A percentile compares a stretch with the other conserved stretches of the same genome.
Evolutionary conservation across 441 rosid genomes (phyloP).

Genomic region (Pelargonium cotyledonis): DNA sequence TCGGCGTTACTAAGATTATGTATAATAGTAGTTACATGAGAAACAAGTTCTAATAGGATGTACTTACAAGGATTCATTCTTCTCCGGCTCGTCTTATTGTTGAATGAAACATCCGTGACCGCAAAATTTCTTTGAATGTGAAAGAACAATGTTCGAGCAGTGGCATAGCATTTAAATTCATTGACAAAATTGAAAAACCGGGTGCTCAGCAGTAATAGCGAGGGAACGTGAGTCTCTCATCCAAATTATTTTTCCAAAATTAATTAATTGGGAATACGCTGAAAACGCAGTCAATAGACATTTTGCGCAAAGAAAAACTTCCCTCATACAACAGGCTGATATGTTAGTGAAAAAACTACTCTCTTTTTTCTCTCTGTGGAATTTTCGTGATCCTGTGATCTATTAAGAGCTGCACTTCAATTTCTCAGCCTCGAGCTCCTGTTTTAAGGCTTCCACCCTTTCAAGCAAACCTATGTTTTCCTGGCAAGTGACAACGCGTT

Average conservation of each 20-base stretch:
- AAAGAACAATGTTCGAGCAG: not conserved
- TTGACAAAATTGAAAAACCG: not conserved
- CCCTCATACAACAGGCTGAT: slow-evolving; percentile 6
- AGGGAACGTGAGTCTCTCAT: not conserved
- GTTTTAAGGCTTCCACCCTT: slow-evolving; percentile 46
- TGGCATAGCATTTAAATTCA: not conserved
- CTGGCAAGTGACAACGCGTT: slow-evolving; percentile 28
- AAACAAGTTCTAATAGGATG: not conserved
- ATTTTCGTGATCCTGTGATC: slow-evolving; percentile 5
- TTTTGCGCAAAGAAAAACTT: not conserved
- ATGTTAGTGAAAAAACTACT: not conserved
- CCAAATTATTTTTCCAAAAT: not conserved
- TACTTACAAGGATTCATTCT: no score
- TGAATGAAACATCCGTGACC: no score
- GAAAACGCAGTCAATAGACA: no score
- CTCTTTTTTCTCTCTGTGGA: not conserved
- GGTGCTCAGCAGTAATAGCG: no score
- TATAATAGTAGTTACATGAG: not conserved
- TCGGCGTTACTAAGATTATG: not conserved
- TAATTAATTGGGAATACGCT: no score
- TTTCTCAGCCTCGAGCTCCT: slow-evolving; percentile 45
- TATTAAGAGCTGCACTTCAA: slow-evolving; percentile 39
- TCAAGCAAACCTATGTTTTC: slow-evolving; percentile 54
- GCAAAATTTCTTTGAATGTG: no score
- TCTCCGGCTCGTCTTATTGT: no score